phyloP scores from a whole-genome alignment of 345 rosid genomes.

The Balakata baccata region DNA sequence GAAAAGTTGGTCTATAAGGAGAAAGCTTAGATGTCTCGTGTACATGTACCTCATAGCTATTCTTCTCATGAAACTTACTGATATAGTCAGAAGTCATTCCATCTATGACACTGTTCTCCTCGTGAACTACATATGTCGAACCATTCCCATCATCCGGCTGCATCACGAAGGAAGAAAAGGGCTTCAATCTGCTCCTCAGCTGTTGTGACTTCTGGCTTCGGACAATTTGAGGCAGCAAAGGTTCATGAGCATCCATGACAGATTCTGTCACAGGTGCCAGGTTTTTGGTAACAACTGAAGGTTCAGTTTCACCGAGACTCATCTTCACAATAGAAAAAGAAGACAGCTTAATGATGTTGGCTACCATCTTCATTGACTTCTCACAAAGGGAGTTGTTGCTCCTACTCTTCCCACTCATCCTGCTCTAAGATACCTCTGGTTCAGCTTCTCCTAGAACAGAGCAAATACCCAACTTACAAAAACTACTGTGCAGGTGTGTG shows the following conservation, averaged over 20 bases:
- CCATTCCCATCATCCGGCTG: slow-evolving; percentile 31
- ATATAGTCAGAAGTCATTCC: slow-evolving; percentile 39
- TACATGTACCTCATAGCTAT: slow-evolving; percentile 14
- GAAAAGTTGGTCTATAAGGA: slow-evolving; percentile 32
- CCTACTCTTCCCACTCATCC: slow-evolving; percentile 35
- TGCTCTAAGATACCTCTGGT: background rate
- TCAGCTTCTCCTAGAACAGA: background rate
- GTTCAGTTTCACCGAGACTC: slow-evolving; percentile 37
- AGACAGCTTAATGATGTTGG: slow-evolving; percentile 42
- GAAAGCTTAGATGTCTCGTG: slow-evolving; percentile 16
- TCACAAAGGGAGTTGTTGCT: slow-evolving; percentile 40
- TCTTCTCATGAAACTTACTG: slow-evolving; percentile 46
- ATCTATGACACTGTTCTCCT: slow-evolving; percentile 26
- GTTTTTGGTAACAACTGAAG: slow-evolving; percentile 24
- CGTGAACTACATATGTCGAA: slow-evolving; percentile 14
- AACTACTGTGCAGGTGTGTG: background rate
- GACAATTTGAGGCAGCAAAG: slow-evolving; percentile 17
- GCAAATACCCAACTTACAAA: background rate
- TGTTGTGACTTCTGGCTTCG: slow-evolving; percentile 28
- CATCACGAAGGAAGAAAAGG: slow-evolving; percentile 35
- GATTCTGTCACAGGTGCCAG: slow-evolving; percentile 8
- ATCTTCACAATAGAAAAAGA: slow-evolving; percentile 48
- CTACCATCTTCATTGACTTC: slow-evolving; percentile 48
- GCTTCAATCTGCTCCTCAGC: slow-evolving; percentile 25
- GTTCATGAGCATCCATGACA: slow-evolving; percentile 11